phyloP scores from a whole-genome alignment of 2,329 filamentous ascomycete species.

The Coniochaeta sp. region DNA sequence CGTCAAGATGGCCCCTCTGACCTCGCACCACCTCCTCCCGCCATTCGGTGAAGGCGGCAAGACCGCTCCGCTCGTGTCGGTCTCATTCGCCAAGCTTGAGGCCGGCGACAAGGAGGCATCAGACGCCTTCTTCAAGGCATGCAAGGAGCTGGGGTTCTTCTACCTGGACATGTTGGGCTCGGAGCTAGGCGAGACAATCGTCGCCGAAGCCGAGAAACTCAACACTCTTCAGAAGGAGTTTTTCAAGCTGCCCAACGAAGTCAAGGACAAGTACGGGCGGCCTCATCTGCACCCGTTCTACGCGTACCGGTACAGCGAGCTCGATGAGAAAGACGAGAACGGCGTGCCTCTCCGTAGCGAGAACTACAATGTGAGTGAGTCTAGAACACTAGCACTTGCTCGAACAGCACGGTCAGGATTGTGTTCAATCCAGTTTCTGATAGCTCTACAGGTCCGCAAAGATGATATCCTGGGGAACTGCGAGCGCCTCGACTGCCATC shows the following conservation, averaged over 20 bases:
- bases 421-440: too few species aligned
- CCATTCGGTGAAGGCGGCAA: constrained; percentile 3
- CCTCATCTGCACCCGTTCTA: constrained; percentile 7
- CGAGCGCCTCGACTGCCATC: background rate
- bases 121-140: constrained; percentile 7
- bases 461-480: constrained; percentile 4
- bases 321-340: background rate
- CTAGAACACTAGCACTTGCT: background rate
- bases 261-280: constrained; percentile 7
- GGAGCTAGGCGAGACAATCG: constrained; percentile 4
- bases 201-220: constrained; percentile 8
- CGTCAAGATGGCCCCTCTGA: constrained; percentile 2
- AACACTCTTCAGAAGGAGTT: constrained; percentile 8
- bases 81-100: constrained; percentile 9
- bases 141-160: constrained; percentile 11
- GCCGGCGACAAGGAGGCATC: constrained; percentile 6
- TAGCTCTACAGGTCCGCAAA: constrained; percentile 1
- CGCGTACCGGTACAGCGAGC: constrained; percentile 2
- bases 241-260: constrained; percentile 6
- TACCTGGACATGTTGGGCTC: constrained; percentile 10
- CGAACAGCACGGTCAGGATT: too few species aligned
- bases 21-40: constrained; percentile 3
- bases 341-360: background rate
- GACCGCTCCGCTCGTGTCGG: constrained; percentile 8
- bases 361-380: background rate